Percentiles rank a stretch among this genome's conserved stretches.
Evolutionary conservation across 148 eudicot species (phyloP).

Genomic region (Cornus suecica): DNA sequence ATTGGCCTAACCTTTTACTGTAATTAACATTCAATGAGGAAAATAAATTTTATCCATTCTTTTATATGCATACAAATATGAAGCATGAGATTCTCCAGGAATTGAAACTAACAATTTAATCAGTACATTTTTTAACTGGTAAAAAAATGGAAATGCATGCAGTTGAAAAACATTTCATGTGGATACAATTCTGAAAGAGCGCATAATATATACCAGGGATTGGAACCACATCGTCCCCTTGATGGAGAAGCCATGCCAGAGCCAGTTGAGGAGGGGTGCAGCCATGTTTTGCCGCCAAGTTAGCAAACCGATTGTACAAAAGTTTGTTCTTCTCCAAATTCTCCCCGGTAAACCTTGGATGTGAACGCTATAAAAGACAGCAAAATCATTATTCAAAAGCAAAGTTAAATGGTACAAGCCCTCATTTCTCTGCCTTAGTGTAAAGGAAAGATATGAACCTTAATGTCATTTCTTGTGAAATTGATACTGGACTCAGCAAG

Average conservation of each 20-base stretch:
- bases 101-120: not conserved
- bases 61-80: not conserved
- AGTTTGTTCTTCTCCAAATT: slow-evolving; percentile 40
- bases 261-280: slow-evolving; percentile 45
- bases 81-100: not conserved
- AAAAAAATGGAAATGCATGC: too few relatives aligned
- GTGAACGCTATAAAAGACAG: slow-evolving; percentile 12
- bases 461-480: not conserved
- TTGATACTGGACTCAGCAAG: not conserved
- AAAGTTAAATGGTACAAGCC: not conserved
- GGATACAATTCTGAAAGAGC: not conserved
- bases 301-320: slow-evolving; percentile 22
- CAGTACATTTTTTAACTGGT: too few relatives aligned
- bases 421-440: not conserved
- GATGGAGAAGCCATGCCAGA: slow-evolving; percentile 47
- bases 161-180: too few relatives aligned
- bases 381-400: not conserved
- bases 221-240: slow-evolving; percentile 38
- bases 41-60: not conserved
- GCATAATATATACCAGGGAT: slow-evolving; percentile 38
- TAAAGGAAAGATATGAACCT: too few relatives aligned
- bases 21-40: not conserved
- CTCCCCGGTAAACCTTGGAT: slow-evolving; percentile 39
- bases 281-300: slow-evolving; percentile 27
- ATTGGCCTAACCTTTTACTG: not conserved